Base-by-base conservation (phyloP, 208 protist genomes). In the Balamuthia mandrillaris region DNA sequence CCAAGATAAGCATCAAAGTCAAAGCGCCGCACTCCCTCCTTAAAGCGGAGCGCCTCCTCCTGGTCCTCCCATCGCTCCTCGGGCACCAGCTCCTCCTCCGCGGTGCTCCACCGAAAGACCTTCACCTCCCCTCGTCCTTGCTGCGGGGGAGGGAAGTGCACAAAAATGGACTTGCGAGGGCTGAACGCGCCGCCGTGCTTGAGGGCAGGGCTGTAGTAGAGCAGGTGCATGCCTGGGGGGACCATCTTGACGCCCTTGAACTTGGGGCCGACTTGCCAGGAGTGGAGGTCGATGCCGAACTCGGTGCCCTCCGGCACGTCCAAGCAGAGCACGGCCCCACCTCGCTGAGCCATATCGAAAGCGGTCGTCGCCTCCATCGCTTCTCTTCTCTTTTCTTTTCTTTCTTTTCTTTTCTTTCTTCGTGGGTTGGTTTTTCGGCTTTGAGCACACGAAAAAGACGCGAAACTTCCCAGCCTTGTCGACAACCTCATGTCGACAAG, bases 171-270 rank as follows among this genome's bases (percentile, higher is more conserved):
- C n/a, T n/a, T n/a, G n/a, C n/a, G n/a, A n/a, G n/a, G n/a, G n/a
- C n/a, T n/a, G n/a, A n/a, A n/a, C n/a, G n/a, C n/a, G n/a, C n/a
- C n/a, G n/a, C n/a, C n/a, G n/a, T 3, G 65, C 9, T 12, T 31
- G 31, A 27, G 3, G 37, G 9, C 42, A 29, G 35, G 37, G 42
- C 45, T 37, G 35, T 63, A 81, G 12, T 37, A 81, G 49, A 81
- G 35, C 37, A 52, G 51, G 33, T 33, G 35, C 51, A 29, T 1
- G 16, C 29, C 29, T 7, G 72, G 72, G 18, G 72, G 72, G 2
- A 81, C 42, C 72, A 81, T 58, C 51, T 81, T 81, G 12, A 81
- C 33, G 18, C 72, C 72, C 24, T 54, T 47, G 51, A 81, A 81
- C 21, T 37, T 47, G 16, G 39, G 42, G 0, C 49, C 51, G 0